Base-by-base conservation (phyloP, 2,329 filamentous ascomycete species). In the Dryadomyces quercus-mongolicae region DNA sequence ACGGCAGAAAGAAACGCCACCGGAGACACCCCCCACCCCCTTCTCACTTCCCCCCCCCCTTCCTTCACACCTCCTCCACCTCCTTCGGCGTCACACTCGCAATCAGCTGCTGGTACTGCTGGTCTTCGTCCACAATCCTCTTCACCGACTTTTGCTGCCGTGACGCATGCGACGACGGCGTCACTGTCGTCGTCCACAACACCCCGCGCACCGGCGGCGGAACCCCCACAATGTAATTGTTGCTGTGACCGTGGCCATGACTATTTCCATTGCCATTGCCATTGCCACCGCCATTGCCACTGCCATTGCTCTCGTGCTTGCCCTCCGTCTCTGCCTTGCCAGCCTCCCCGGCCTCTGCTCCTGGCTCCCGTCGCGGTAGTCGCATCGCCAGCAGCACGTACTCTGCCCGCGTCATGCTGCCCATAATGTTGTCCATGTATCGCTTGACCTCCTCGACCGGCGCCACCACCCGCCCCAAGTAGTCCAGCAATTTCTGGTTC, bases 361-460 rank as follows among this genome's bases (percentile, higher is more conserved):
- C 44, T n/a, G 44, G 21, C 43, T 68, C 67, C 8, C 65, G 66
- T 50, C 74, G 74, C 0, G 82, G 81, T 15, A 86, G 70, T 49
- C 81, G 75, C 81, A 85, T 85, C 12, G 82, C 82, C 31, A 86
- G 69, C 21, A 85, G 67, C 4, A 85, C 73, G 61, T 85, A 85
- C 65, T 85, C 82, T 15, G 81, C 82, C 38, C 83, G 74, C 9
- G 81, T 85, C 75, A 82, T 84, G 58, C 78, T 82, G 56, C 80
- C 76, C 82, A 86, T 85, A 5, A 86, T 71, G 61, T 84, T 78
- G 62, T 85, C 78, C 83, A 86, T 86, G 60, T 86, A 85, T 48
- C 77, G 73, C 49, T 71, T 70, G 21, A 85, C 83, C 59, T 84
- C 81, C 16, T 84, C 80, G 31, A 73, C 72, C 2, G 80, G 78